Evolutionary conservation across 441 rosid genomes (phyloP), one percentile per base, ranked within the genome.

Genomic region (Hypseocharis bilobata): DNA sequence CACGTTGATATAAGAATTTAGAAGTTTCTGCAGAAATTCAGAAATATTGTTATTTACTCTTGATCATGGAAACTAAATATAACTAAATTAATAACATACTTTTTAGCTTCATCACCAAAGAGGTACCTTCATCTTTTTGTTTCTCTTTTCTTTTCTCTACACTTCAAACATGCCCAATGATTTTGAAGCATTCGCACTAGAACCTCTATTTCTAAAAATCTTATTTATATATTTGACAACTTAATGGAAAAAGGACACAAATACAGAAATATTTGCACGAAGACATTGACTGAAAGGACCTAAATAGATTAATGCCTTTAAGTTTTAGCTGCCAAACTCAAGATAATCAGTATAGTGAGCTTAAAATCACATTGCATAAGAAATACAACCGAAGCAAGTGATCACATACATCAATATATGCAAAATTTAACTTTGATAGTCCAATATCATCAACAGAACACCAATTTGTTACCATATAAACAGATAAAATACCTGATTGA

Each of bases 401-500:
- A 42, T 42, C 1, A 14, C 3, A 42, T 42, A 42, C 14, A 34
- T 34, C 47, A 42, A 42, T 3, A 14, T 17, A 42, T 42, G 47
- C 47, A 42, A 42, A 4, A 10, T 42, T 11, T 42, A 42, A 42
- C 17, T 42, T n/a, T n/a, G n/a, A n/a, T 16, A 42, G 59, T 6
- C 54, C 17, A 47, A 16, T 16, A 17, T 47, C 54, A 19, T 47
- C 23, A 2, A 10, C 54, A n/a, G 23, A 16, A 49, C 56, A n/a
- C n/a, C n/a, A 51, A 19, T 22, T 51, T 22, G 4, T 51, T 54
- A 52, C 29, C 57, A 52, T 28, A 52, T 52, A 28, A 22, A 52
- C 28, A 22, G 57, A 52, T 2, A 27, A 61, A 67, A 52, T 82
- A 91, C 98, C 96, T 94, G 99, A 81, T 91, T 94, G 77, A 94